These are phyloP conservation scores for Boletellus emodensis DNA, from an alignment of 768 basidiomycete genomes.

Conservation along the genomic window DNA sequence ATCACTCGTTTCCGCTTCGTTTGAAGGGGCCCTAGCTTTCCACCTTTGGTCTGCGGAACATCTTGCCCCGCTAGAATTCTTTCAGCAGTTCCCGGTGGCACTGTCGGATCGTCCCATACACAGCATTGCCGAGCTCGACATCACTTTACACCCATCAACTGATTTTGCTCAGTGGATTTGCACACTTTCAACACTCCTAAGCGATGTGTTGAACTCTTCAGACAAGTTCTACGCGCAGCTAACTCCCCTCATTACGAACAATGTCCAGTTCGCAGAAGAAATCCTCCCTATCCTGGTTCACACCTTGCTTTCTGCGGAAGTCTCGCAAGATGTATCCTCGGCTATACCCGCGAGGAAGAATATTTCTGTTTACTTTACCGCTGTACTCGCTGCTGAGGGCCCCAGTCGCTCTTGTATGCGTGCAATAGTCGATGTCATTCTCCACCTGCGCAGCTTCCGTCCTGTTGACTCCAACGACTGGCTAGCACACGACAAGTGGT, in stretches of 20 bases:
- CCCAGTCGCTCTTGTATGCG: conserved; percentile 43
- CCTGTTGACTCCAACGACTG: conserved; percentile 37
- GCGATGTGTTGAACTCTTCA: conserved; percentile 49
- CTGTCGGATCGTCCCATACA: conserved; percentile 31
- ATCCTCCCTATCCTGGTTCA: conserved; percentile 77
- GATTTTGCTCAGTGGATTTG: conserved; percentile 66
- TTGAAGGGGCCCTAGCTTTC: conserved; percentile 27
- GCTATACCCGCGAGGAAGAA: conserved; percentile 12
- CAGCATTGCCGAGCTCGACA: conserved; percentile 37
- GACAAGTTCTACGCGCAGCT: conserved; percentile 72
- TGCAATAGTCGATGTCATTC: conserved; percentile 67
- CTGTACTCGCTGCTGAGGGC: conserved; percentile 26
- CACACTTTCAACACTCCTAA: conserved; percentile 51
- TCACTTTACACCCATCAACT: conserved; percentile 33
- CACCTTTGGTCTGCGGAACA: conserved; percentile 39
- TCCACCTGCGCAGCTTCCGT: conserved; percentile 73
- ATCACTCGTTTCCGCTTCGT: conserved; percentile 43
- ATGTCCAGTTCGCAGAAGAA: conserved; percentile 57
- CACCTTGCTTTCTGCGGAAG: conserved; percentile 45
- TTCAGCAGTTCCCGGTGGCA: conserved; percentile 42
- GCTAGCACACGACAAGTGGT: conserved; percentile 73
- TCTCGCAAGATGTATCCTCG: conserved; percentile 5
- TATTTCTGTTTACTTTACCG: conserved; percentile 22
- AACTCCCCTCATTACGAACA: conserved; percentile 49
- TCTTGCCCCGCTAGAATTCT: conserved; percentile 44